These are phyloP conservation scores for Lathyrus aphaca DNA, from an alignment of 306 rosid genomes.

Conservation along the genomic window DNA sequence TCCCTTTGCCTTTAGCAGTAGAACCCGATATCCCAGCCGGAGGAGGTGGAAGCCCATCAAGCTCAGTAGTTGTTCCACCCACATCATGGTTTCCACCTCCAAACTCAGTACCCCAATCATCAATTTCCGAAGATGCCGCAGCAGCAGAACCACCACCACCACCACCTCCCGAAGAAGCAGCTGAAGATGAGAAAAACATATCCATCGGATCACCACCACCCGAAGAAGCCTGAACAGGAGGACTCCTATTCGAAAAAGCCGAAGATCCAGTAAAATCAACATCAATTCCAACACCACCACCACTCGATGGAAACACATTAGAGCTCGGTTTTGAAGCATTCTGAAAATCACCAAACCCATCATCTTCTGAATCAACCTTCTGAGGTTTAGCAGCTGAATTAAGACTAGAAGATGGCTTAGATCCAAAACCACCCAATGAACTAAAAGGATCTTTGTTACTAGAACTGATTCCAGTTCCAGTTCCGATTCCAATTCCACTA, in stretches of 20 bases:
- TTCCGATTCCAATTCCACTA: slow-evolving; percentile 32
- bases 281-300: slow-evolving; percentile 37
- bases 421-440: slow-evolving; percentile 76
- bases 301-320: slow-evolving; percentile 47
- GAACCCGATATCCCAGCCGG: slow-evolving; percentile 83
- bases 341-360: slow-evolving; percentile 82
- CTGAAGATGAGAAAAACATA: slow-evolving; percentile 66
- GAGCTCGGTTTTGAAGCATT: slow-evolving; percentile 67
- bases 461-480: slow-evolving; percentile 47
- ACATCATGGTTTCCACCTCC: slow-evolving; percentile 64
- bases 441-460: slow-evolving; percentile 76
- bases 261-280: slow-evolving; percentile 52
- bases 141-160: slow-evolving; percentile 1
- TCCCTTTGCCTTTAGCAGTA: slow-evolving; percentile 82
- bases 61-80: slow-evolving; percentile 84
- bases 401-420: slow-evolving; percentile 59
- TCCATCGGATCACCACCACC: slow-evolving; percentile 70
- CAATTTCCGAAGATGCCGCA: slow-evolving; percentile 50
- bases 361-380: slow-evolving; percentile 42
- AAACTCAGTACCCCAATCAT: slow-evolving; percentile 88
- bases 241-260: slow-evolving; percentile 39
- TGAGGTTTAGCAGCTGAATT: slow-evolving; percentile 56
- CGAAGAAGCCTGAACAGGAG: slow-evolving; percentile 52
- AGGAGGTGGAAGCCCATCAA: slow-evolving; percentile 97
- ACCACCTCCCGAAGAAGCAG: slow-evolving; percentile 47